These are phyloP conservation scores for Brasenia schreberi DNA, from an alignment of 164 flowering plant species.

Conservation along the genomic window DNA sequence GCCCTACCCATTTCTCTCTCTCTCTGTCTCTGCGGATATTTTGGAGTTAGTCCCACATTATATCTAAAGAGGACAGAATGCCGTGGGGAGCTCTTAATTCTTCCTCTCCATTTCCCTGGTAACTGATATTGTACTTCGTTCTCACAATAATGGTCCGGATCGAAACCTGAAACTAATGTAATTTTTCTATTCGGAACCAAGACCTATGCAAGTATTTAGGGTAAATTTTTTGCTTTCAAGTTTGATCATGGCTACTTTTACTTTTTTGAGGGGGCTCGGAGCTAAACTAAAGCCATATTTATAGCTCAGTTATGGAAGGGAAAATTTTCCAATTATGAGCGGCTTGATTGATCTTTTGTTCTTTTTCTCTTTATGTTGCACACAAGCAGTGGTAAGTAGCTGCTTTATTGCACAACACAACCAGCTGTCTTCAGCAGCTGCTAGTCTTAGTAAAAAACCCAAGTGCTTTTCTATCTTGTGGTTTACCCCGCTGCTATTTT, in stretches of 20 bases:
- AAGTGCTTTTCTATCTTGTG: no score
- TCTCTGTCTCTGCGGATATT: background rate
- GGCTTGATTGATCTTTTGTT: no score
- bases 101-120: background rate
- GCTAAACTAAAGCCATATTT: no score
- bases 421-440: no score
- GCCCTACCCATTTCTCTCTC: conserved; percentile 9
- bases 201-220: background rate
- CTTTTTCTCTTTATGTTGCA: no score
- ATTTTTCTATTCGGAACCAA: no score
- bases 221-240: background rate
- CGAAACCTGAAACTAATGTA: background rate
- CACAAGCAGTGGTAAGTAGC: no score
- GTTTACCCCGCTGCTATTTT: no score
- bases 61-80: background rate
- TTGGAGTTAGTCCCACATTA: background rate
- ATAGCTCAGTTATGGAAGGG: no score
- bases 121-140: background rate
- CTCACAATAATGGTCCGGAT: background rate
- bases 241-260: background rate
- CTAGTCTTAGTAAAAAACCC: no score
- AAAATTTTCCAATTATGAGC: no score
- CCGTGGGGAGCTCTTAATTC: background rate
- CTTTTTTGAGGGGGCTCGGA: background rate
- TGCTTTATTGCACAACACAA: no score